Conservation (phyloP, 805 yeast genomes). For the Tetrapisispora namnaoensis region DNA sequence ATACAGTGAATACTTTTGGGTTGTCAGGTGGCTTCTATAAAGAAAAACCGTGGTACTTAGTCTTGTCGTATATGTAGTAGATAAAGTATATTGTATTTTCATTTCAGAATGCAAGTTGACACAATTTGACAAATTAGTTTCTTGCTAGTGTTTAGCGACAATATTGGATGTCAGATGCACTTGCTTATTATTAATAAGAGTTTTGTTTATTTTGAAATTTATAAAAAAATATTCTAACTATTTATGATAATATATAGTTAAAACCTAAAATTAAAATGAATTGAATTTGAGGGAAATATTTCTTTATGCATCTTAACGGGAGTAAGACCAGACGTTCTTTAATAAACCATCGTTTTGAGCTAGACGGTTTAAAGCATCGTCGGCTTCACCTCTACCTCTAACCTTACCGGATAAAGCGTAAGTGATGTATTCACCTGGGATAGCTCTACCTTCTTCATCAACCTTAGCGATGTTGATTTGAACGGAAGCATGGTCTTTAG, state of each 20-base stretch:
- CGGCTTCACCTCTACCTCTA: conserved; percentile 99
- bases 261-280: conserved; percentile 2
- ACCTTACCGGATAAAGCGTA: conserved; percentile 96
- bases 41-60: no score
- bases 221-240: conserved; percentile 2
- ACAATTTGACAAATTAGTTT: no score
- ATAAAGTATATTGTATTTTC: no score
- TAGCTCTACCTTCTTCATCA: conserved; percentile 91
- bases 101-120: no score
- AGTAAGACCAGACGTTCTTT: conserved; percentile 91
- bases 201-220: conserved; percentile 1
- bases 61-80: no score
- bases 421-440: conserved; percentile 83
- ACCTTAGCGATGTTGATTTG: conserved; percentile 98
- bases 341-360: conserved; percentile 98
- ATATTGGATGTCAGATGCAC: no score
- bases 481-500: conserved; percentile 99
- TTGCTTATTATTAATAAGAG: neutral
- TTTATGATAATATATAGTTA: conserved; percentile 1
- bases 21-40: no score
- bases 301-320: conserved; percentile 50
- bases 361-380: conserved; percentile 97
- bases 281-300: conserved; percentile 1
- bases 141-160: no score
- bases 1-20: no score